Percentiles rank a stretch among this genome's conserved stretches.
Evolutionary conservation across 257 asterid genomes (phyloP).

Genomic region (Solanum gandarillasii): DNA sequence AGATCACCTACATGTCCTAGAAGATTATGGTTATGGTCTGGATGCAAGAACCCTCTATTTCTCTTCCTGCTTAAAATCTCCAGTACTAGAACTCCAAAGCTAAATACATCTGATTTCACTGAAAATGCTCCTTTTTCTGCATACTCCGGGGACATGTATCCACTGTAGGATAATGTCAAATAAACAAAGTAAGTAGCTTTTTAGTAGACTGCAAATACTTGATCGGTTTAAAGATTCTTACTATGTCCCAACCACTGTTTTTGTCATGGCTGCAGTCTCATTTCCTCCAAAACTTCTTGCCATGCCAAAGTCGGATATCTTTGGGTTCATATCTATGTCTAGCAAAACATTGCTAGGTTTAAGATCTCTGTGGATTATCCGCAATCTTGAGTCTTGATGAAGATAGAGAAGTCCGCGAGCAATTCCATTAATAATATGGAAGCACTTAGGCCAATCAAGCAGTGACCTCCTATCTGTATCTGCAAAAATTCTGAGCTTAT

Average conservation of each 20-base stretch:
- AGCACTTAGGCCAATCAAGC: neutral
- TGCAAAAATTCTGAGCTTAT: too few species aligned
- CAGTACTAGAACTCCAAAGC: neutral
- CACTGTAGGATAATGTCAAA: neutral
- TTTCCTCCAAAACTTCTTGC: neutral
- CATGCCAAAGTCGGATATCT: constrained; percentile 1
- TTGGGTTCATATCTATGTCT: neutral
- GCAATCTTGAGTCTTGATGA: neutral
- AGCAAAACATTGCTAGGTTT: constrained; percentile 1
- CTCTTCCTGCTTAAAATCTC: neutral
- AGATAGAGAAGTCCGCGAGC: neutral
- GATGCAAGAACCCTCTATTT: neutral
- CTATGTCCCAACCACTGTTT: neutral
- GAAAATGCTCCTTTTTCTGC: neutral
- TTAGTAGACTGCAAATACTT: neutral
- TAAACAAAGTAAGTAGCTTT: neutral
- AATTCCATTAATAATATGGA: neutral
- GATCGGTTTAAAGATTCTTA: neutral
- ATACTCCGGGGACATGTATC: neutral
- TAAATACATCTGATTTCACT: neutral
- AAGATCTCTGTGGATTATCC: neutral
- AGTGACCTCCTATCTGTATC: neutral
- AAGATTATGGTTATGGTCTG: neutral
- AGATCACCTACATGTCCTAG: neutral
- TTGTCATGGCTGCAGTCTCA: neutral